Evolutionary conservation across 371 early-diverging fungal species (phyloP).

Genomic region (Smittium mucronatum): DNA sequence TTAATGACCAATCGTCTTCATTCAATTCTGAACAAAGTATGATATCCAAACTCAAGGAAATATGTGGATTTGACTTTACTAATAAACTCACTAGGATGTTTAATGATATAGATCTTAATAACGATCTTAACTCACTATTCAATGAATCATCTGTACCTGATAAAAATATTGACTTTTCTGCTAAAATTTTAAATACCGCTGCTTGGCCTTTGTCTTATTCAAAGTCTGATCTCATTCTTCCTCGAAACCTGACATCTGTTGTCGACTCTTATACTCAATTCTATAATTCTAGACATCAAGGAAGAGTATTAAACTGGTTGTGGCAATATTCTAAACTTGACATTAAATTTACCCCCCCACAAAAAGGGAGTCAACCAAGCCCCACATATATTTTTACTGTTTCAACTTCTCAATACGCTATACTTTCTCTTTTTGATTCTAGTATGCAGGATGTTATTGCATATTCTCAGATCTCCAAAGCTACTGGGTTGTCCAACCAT

Average conservation of each 20-base stretch:
- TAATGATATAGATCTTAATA: conserved; percentile 73
- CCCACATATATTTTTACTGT: conserved; percentile 37
- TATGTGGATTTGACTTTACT: conserved; percentile 86
- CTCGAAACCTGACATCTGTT: conserved; percentile 62
- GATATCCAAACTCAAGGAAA: conserved; percentile 74
- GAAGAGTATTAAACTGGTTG: conserved; percentile 83
- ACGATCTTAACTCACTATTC: conserved; percentile 64
- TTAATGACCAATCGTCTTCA: conserved; percentile 59
- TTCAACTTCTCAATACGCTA: conserved; percentile 80
- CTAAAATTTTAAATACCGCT: conserved; percentile 70
- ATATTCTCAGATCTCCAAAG: background rate
- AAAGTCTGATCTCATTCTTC: conserved; percentile 58
- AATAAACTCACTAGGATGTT: conserved; percentile 85
- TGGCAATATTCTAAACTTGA: conserved; percentile 82
- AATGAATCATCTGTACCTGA: conserved; percentile 35
- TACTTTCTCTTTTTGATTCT: conserved; percentile 58
- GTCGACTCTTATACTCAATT: conserved; percentile 71
- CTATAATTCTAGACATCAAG: conserved; percentile 68
- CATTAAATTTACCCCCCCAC: conserved; percentile 65
- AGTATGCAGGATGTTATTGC: background rate
- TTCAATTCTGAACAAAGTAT: conserved; percentile 75
- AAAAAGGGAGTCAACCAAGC: conserved; percentile 49
- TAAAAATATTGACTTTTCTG: conserved; percentile 61
- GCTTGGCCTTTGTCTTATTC: conserved; percentile 77
- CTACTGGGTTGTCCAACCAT: background rate